Conservation (phyloP, 2,329 filamentous ascomycete genomes). For the Verticillium nonalfalfae region DNA sequence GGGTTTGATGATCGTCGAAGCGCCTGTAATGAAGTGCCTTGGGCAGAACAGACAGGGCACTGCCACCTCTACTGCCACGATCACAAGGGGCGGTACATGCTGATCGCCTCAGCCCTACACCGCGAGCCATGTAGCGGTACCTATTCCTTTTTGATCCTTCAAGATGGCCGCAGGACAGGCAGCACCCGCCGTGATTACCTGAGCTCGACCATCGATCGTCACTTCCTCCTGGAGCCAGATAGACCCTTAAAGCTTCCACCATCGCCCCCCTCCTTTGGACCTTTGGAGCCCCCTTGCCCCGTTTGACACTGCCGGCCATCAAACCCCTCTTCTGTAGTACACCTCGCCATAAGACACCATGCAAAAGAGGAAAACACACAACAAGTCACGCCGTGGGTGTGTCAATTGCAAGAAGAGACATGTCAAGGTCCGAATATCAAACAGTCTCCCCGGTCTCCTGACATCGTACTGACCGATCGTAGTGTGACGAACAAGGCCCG, state of each 20-base stretch:
- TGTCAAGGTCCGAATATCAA: constrained; percentile 2
- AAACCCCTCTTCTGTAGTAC: constrained; percentile 1
- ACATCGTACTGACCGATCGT: not conserved
- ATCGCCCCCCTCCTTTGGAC: too few species aligned
- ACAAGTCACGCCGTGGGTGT: constrained; percentile 2
- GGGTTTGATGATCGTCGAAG: not conserved
- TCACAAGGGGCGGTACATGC: not conserved
- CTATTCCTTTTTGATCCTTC: too few species aligned
- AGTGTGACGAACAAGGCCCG: constrained; percentile 29
- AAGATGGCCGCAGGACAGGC: not conserved
- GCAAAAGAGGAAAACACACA: constrained; percentile 3
- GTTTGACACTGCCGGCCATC: constrained; percentile 2
- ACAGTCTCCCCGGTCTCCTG: not conserved
- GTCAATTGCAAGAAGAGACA: constrained; percentile 1
- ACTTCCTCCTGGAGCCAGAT: not conserved
- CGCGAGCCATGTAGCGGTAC: not conserved
- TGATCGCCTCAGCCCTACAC: not conserved
- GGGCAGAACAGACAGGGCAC: not conserved
- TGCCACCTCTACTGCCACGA: not conserved
- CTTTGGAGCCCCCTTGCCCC: too few species aligned
- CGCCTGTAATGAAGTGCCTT: not conserved
- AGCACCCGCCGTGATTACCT: not conserved
- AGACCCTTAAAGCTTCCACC: not conserved
- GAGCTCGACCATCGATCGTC: not conserved
- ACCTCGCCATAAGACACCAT: not conserved